Evolutionary conservation across 2,329 filamentous ascomycete species (phyloP).

Genomic region (Aureobasidium sp.): DNA sequence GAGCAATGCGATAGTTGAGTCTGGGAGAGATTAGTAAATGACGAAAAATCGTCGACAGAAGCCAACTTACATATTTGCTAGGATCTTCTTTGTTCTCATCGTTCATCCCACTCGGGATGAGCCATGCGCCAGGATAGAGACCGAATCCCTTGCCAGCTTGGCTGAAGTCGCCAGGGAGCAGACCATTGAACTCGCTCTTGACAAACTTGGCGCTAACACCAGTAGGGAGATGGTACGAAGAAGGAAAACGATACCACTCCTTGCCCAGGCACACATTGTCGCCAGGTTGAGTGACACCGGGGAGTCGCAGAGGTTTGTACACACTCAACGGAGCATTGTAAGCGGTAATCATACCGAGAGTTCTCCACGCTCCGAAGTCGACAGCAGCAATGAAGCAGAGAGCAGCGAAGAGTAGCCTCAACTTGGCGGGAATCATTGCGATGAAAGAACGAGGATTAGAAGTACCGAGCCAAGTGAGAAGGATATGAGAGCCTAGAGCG

Average conservation of each 20-base stretch:
- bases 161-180: constrained; percentile 84
- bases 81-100: constrained; percentile 80
- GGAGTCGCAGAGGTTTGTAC: constrained; percentile 55
- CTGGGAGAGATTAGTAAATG: constrained; percentile 25
- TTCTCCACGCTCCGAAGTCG: constrained; percentile 60
- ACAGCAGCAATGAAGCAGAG: constrained; percentile 45
- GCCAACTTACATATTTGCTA: constrained; percentile 64
- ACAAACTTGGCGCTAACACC: constrained; percentile 81
- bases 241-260: constrained; percentile 97
- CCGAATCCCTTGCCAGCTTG: constrained; percentile 62
- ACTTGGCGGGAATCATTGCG: constrained; percentile 60
- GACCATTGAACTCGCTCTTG: constrained; percentile 77
- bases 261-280: constrained; percentile 83
- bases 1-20: constrained; percentile 63
- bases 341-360: constrained; percentile 66
- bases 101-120: constrained; percentile 78
- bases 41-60: neutral
- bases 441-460: constrained; percentile 56
- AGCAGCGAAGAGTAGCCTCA: constrained; percentile 56
- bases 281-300: constrained; percentile 47
- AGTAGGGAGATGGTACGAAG: constrained; percentile 81
- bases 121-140: constrained; percentile 75
- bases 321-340: constrained; percentile 73
- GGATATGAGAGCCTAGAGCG: constrained; percentile 71
- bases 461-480: constrained; percentile 66